phyloP scores from a whole-genome alignment of 1,139 yeast species.

The Saccharomycopsis phalli region DNA sequence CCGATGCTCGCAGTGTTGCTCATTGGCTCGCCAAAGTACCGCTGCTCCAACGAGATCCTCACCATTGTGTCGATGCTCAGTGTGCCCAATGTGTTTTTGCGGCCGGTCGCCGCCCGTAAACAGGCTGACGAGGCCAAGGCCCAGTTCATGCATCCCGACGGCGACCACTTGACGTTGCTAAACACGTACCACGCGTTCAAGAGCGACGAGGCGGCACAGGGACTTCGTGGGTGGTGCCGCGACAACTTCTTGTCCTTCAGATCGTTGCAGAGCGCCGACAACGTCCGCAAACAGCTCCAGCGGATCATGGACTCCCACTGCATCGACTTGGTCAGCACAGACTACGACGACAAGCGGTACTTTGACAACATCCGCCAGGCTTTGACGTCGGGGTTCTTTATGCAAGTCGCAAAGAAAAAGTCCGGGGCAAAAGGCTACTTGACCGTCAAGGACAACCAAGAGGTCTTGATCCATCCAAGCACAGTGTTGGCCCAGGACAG shows the following conservation, averaged over 20 bases:
- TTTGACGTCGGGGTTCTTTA: conserved; percentile 85
- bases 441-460: conserved; percentile 93
- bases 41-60: conserved; percentile 82
- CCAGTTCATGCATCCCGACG: conserved; percentile 86
- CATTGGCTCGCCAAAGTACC: conserved; percentile 75
- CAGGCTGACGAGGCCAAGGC: conserved; percentile 89
- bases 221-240: conserved; percentile 78
- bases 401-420: conserved; percentile 93
- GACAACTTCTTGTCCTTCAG: conserved; percentile 80
- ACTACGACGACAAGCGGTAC: conserved; percentile 53
- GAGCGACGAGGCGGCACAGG: conserved; percentile 58
- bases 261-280: conserved; percentile 75
- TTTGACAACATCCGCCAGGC: conserved; percentile 77
- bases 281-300: conserved; percentile 73
- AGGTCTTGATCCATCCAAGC: conserved; percentile 87
- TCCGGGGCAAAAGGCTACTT: conserved; percentile 69
- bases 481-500: conserved; percentile 78
- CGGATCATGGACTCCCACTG: conserved; percentile 79
- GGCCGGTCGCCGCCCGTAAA: conserved; percentile 84
- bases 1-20: conserved; percentile 93
- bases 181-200: conserved; percentile 84
- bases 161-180: conserved; percentile 86
- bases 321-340: conserved; percentile 61
- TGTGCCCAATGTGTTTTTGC: conserved; percentile 88
- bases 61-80: conserved; percentile 85